Evolutionary conservation across 768 basidiomycete species (phyloP), one percentile per base, ranked within the genome.

Genomic region (Mrakia gelida): DNA sequence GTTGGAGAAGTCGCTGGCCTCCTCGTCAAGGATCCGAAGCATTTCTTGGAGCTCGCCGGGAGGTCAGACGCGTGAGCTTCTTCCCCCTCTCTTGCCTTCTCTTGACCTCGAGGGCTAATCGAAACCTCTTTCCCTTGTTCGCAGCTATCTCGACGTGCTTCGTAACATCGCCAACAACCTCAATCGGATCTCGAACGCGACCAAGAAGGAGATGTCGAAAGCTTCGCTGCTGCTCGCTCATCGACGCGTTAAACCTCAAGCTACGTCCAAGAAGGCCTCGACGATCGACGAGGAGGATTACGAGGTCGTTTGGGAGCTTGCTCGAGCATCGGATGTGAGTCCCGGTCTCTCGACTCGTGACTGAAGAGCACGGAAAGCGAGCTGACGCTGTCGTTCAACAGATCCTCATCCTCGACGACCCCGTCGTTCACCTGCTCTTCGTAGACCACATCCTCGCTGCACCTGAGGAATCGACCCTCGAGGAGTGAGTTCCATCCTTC

Each of bases 381-480:
- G 9, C 32, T 75, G 30, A 72, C 41, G 7, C 32, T 23, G 23
- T 10, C 68, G 4, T 43, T 7, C 23, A 45, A 0, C 79, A 92
- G 81, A 89, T 94, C 11, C 88, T 93, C 38, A 88, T 97, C 68
- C 92, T 92, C 5, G 95, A 99, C 83, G 94, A 97, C 82, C 90
- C 90, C 15, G 91, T 92, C 71, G 86, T 90, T 7, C 89, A 91
- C 81, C 91, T 92, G 79, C 86, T 91, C 18, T 97, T 97, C 82
- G 90, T 91, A 7, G 90, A 90, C 65, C 87, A 88, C 2, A 86
- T 96, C 23, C 62, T 67, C 26, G 74, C 63, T 28, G 67, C 68
- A 18, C 92, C 93, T 0, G 92, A 96, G 84, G 95, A 98, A 83
- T 94, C 96, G 81, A 87, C 93, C 11, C 86, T 98, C 16, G 96